Evolutionary conservation across 192 early-diverging fungal genomes (phyloP).

Genomic region (Coemansia sp.): DNA sequence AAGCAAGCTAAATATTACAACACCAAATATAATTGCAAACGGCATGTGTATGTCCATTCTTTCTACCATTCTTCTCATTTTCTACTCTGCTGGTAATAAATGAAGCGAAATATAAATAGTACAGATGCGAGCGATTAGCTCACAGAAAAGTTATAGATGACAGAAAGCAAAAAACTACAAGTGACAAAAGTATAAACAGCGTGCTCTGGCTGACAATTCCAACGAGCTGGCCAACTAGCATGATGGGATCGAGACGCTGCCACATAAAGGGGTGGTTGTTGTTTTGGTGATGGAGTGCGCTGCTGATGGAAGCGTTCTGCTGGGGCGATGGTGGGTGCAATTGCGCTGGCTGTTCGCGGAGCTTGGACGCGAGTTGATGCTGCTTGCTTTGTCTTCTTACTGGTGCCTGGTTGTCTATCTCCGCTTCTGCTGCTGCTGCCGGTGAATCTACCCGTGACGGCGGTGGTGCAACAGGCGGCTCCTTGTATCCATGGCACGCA

Average conservation of each 20-base stretch:
- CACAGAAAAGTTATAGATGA: constrained; percentile 16
- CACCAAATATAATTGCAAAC: too few species aligned
- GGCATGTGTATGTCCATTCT: too few species aligned
- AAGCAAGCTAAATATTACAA: too few species aligned
- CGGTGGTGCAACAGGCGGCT: background rate
- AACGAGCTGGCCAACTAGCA: constrained; percentile 8
- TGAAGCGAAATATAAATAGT: background rate
- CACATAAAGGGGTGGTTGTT: background rate
- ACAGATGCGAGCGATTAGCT: background rate
- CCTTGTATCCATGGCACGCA: background rate
- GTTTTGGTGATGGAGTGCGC: background rate
- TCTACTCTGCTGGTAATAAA: background rate
- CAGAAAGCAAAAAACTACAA: constrained; percentile 17
- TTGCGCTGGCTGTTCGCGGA: background rate
- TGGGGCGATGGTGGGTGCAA: background rate
- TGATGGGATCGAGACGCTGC: constrained; percentile 13
- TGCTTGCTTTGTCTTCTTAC: background rate
- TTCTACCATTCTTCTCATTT: background rate
- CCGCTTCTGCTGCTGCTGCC: background rate
- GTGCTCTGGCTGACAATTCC: constrained; percentile 18
- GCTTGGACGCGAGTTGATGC: background rate
- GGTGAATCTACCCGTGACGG: too few species aligned
- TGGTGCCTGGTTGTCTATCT: background rate
- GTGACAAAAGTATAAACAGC: constrained; percentile 17
- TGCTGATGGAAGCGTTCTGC: background rate